Evolutionary conservation across 805 yeast genomes (phyloP).

Genomic region (Starmera amethionina): DNA sequence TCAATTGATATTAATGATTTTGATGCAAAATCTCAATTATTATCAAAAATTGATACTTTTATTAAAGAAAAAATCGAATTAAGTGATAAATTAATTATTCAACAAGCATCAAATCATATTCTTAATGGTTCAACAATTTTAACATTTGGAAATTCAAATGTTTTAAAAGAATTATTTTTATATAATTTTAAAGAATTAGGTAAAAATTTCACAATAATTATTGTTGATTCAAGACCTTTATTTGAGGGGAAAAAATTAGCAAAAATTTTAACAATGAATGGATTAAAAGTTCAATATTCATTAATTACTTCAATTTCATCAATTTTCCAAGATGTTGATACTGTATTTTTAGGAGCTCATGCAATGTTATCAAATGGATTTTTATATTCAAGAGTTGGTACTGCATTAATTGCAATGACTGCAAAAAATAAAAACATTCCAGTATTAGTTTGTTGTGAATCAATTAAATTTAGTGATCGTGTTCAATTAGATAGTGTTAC

Average conservation of each 20-base stretch:
- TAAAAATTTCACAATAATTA: constrained; percentile 68
- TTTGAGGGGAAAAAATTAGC: constrained; percentile 86
- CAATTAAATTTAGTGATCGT: constrained; percentile 87
- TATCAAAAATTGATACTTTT: constrained; percentile 66
- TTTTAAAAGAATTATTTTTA: constrained; percentile 63
- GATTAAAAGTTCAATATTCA: constrained; percentile 66
- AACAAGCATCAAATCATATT: constrained; percentile 70
- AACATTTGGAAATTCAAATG: constrained; percentile 84
- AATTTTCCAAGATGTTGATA: constrained; percentile 77
- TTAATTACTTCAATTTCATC: constrained; percentile 72
- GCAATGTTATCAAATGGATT: constrained; percentile 94
- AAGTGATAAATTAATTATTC: constrained; percentile 74
- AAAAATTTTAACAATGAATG: constrained; percentile 46
- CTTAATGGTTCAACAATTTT: constrained; percentile 68
- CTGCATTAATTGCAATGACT: constrained; percentile 88
- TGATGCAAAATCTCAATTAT: constrained; percentile 56
- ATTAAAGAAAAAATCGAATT: constrained; percentile 78
- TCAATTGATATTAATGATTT: constrained; percentile 52
- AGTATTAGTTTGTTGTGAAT: constrained; percentile 91
- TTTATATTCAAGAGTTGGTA: constrained; percentile 87
- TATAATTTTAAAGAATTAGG: constrained; percentile 53
- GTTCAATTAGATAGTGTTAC: constrained; percentile 97
- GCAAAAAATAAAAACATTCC: constrained; percentile 85
- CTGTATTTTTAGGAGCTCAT: constrained; percentile 92
- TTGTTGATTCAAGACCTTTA: constrained; percentile 88